phyloP scores from a whole-genome alignment of 1,284 basidiomycete genomes.

The Sporisorium reilianum region DNA sequence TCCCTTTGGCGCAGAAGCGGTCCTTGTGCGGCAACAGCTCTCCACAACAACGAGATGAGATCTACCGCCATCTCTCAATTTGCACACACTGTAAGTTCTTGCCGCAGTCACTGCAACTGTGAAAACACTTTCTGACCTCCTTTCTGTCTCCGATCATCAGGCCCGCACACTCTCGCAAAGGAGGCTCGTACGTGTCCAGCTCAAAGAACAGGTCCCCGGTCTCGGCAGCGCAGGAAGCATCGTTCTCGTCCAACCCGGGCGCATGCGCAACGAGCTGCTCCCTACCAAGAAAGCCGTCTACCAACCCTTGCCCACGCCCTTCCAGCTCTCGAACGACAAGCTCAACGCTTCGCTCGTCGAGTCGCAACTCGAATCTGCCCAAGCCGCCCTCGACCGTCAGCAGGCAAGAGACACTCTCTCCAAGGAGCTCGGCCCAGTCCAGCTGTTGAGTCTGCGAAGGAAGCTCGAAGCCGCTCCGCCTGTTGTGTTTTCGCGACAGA shows the following conservation, averaged over 20 bases:
- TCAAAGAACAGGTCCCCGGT: conserved; percentile 21
- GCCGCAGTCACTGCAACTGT: no score
- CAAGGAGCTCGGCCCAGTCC: conserved; percentile 39
- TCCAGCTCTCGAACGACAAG: conserved; percentile 23
- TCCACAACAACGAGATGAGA: conserved; percentile 39
- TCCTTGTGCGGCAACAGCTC: conserved; percentile 2
- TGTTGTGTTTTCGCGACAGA: conserved; percentile 31
- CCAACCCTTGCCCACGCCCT: conserved; percentile 40
- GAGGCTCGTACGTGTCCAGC: conserved; percentile 50
- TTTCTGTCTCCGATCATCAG: conserved; percentile 11
- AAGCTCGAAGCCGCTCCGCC: conserved; percentile 39
- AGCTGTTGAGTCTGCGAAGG: conserved; percentile 39
- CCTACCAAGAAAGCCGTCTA: conserved; percentile 37
- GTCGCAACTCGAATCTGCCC: conserved; percentile 26
- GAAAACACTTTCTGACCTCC: no score
- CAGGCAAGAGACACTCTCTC: conserved; percentile 33
- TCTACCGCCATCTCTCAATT: conserved; percentile 32
- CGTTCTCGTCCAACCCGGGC: conserved; percentile 47
- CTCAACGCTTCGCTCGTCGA: conserved; percentile 25
- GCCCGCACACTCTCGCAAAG: conserved; percentile 47
- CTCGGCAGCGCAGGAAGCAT: conserved; percentile 34
- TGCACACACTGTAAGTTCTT: conserved; percentile 42
- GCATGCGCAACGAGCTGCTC: conserved; percentile 50
- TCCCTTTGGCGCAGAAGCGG: not conserved
- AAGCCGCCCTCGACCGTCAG: conserved; percentile 18